Evolutionary conservation across 2,329 filamentous ascomycete genomes (phyloP).

Genomic region (Aschersonia sp.): DNA sequence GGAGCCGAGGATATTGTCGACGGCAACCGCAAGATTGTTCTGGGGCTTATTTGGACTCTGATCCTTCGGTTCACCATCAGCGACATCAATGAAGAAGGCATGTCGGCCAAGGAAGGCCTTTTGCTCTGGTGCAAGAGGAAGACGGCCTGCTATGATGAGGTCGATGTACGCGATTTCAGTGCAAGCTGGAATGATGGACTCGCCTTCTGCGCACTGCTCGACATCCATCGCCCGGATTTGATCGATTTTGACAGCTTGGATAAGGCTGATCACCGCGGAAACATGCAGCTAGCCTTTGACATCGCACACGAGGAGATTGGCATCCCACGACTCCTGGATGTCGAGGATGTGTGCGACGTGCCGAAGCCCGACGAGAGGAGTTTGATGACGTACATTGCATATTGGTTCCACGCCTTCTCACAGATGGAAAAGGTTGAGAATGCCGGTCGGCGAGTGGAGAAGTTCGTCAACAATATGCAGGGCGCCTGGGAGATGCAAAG

Average conservation of each 20-base stretch:
- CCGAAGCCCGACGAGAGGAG: conserved; percentile 90
- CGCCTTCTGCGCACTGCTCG: conserved; percentile 88
- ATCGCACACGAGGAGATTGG: conserved; percentile 93
- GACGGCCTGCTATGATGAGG: conserved; percentile 95
- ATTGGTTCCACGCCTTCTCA: conserved; percentile 99
- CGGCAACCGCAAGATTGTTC: conserved; percentile 92
- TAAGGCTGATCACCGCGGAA: conserved; percentile 85
- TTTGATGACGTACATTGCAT: conserved; percentile 98
- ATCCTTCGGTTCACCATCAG: conserved; percentile 97
- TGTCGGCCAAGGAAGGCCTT: conserved; percentile 93
- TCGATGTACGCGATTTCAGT: conserved; percentile 90
- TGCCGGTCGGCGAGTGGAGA: conserved; percentile 87
- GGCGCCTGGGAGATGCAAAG: conserved; percentile 99
- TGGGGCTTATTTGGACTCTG: conserved; percentile 94
- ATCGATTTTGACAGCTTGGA: conserved; percentile 94
- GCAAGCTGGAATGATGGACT: conserved; percentile 94
- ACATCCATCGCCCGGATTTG: conserved; percentile 91
- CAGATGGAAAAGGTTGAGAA: conserved; percentile 99
- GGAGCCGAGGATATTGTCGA: conserved; percentile 97
- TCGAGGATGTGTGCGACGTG: conserved; percentile 96
- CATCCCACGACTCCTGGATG: conserved; percentile 87
- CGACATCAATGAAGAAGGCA: conserved; percentile 94
- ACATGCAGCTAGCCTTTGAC: conserved; percentile 97
- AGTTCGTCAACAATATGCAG: conserved; percentile 98
- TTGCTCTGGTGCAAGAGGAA: conserved; percentile 96